A percentile compares a stretch with the other conserved stretches of the same genome.
phyloP scores from a whole-genome alignment of 352 stramenopile species.

The Globisporangium carolinianum region DNA sequence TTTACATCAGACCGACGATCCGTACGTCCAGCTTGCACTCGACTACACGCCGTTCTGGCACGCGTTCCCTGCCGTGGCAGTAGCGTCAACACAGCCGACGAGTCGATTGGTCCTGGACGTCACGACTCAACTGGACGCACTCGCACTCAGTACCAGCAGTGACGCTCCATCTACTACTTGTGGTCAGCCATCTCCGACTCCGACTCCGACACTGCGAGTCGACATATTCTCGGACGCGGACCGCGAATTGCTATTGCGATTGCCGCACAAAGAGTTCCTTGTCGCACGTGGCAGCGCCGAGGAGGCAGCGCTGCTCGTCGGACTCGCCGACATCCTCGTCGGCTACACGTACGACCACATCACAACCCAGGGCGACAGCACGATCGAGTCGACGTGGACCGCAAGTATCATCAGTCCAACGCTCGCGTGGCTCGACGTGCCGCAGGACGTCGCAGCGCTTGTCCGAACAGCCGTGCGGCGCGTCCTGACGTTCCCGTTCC shows the following conservation, averaged over 20 bases:
- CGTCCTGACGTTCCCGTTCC: slow-evolving; percentile 94
- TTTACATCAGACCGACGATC: slow-evolving; percentile 87
- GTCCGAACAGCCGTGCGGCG: slow-evolving; percentile 76
- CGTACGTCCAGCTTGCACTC: slow-evolving; percentile 90
- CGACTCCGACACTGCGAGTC: neutral
- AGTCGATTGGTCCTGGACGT: slow-evolving; percentile 36
- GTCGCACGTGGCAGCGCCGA: slow-evolving; percentile 47
- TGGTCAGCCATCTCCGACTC: neutral
- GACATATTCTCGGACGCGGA: slow-evolving; percentile 48
- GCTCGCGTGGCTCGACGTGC: slow-evolving; percentile 92
- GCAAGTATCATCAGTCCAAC: slow-evolving; percentile 92
- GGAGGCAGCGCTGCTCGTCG: slow-evolving; percentile 60
- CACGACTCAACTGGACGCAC: neutral
- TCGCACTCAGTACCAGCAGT: too few relatives aligned
- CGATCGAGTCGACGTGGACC: slow-evolving; percentile 96
- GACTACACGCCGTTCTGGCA: slow-evolving; percentile 88
- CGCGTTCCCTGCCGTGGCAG: slow-evolving; percentile 23
- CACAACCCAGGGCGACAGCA: slow-evolving; percentile 92
- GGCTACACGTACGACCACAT: slow-evolving; percentile 95
- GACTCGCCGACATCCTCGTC: slow-evolving; percentile 92
- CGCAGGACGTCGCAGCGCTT: slow-evolving; percentile 45
- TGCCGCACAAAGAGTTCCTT: slow-evolving; percentile 81
- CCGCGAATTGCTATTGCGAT: slow-evolving; percentile 59
- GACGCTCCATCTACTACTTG: too few relatives aligned
- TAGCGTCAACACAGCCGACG: neutral